These are phyloP conservation scores for Phylloporus sp. DNA, from an alignment of 768 basidiomycete species.

Conservation along the genomic window DNA sequence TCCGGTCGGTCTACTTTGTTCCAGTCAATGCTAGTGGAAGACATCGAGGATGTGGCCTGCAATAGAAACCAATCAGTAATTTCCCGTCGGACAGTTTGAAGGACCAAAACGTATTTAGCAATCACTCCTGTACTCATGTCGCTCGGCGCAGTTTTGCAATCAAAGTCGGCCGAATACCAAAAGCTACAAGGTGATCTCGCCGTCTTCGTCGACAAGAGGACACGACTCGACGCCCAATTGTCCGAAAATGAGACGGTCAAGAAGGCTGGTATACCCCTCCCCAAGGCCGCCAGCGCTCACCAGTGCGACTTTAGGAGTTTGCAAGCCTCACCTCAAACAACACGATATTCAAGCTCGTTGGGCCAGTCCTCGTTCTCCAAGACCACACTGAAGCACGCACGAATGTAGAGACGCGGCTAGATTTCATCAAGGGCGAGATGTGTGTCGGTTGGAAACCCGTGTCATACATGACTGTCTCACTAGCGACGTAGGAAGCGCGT, in stretches of 20 bases:
- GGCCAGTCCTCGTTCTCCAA: constrained; percentile 86
- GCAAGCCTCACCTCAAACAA: constrained; percentile 66
- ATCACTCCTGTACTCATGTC: constrained; percentile 38
- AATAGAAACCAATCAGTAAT: neutral
- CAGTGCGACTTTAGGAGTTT: constrained; percentile 63
- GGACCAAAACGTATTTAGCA: constrained; percentile 5
- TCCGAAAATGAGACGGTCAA: constrained; percentile 91
- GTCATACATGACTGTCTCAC: constrained; percentile 8
- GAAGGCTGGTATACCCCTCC: constrained; percentile 49
- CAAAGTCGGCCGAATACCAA: constrained; percentile 69
- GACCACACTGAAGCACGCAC: constrained; percentile 80
- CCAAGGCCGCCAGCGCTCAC: neutral
- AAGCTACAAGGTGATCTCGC: constrained; percentile 74
- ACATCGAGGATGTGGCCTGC: constrained; percentile 15
- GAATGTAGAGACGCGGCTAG: constrained; percentile 86
- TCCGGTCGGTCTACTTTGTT: constrained; percentile 63
- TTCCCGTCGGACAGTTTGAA: too few species aligned
- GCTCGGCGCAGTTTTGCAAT: constrained; percentile 57
- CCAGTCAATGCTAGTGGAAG: constrained; percentile 44
- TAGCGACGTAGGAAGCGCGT: constrained; percentile 58
- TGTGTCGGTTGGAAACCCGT: constrained; percentile 32
- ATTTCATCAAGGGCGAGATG: constrained; percentile 88
- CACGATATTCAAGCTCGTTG: constrained; percentile 84
- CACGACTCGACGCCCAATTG: constrained; percentile 84
- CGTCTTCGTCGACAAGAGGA: constrained; percentile 69